Base-by-base conservation (phyloP, 306 rosid genomes). In the Echinosophora koreensis region DNA sequence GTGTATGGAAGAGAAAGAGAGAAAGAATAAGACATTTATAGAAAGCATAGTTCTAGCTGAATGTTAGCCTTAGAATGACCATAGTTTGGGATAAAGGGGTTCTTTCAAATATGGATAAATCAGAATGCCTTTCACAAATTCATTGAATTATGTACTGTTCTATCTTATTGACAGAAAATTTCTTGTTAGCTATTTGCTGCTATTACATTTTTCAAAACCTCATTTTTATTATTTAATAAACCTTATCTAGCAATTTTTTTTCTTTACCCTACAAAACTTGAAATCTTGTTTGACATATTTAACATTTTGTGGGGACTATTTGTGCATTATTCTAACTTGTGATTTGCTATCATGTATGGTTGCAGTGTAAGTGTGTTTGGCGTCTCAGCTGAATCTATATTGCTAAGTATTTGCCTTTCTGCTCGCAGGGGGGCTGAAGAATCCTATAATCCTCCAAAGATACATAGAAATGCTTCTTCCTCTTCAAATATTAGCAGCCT, bases 341-440 rank as follows among this genome's bases (percentile, higher is more conserved):
- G 30, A 58, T 27, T 66, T 56, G 18, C 34, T 39, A 16, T 39
- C 37, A 4, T 71, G 44, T 69, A 62, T 60, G 65, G 71, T 83
- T 88, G 74, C 84, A 96, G 99, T 84, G 94, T 87, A 8, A 91
- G 90, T 18, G 97, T 91, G 52, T 96, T 96, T 72, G 99, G 99
- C 3, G 98, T 96, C 65, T 92, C 99, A 6, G 93, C 97, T 5
- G 99, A 96, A 76, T 96, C 99, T 13, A 96, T 96, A 15, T 63
- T 34, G 56, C 54, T 38, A 27, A 74, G 52, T 69, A 44, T 38
- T 60, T 66, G 34, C 27, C 42, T 72, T 67, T 76, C 11, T 66
- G 49, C 52, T 57, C 74, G 67, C 85, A 92, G 98, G 86, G 89
- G 87, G 32, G 0, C 54, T 52, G 97, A 91, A 72, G 82, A 83